Conservation (phyloP, 495 filamentous ascomycete genomes). For the Penicillium desertorum region DNA sequence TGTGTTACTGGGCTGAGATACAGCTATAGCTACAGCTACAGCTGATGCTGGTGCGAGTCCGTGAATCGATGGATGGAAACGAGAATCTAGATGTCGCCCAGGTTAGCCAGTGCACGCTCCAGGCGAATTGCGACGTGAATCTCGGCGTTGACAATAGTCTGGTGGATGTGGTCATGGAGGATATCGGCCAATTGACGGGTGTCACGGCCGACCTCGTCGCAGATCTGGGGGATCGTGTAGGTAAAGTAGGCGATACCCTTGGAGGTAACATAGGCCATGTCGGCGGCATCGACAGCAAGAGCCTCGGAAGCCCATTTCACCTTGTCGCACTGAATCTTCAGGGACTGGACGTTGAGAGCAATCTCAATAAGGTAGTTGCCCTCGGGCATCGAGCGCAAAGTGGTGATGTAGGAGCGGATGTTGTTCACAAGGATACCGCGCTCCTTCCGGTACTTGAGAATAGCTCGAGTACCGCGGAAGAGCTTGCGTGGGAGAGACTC, state of each 20-base stretch:
- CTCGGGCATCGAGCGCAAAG: background rate
- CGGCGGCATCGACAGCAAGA: background rate
- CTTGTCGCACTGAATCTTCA: slow-evolving; percentile 6
- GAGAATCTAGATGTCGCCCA: background rate
- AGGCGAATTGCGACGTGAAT: background rate
- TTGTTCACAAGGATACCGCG: background rate
- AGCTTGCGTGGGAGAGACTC: background rate
- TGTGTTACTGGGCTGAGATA: background rate
- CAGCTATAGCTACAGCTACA: background rate
- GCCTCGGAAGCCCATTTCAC: slow-evolving; percentile 1
- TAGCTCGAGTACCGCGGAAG: slow-evolving; percentile 1
- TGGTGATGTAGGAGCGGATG: background rate
- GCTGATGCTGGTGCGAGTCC: background rate
- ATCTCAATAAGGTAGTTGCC: slow-evolving; percentile 2
- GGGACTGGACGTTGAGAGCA: slow-evolving; percentile 2
- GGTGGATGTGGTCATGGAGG: background rate
- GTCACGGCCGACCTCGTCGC: background rate
- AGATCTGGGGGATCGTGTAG: background rate
- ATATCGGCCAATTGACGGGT: background rate
- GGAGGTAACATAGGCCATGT: slow-evolving; percentile 1
- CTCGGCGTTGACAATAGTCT: background rate
- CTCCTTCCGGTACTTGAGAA: background rate
- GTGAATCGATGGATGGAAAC: background rate
- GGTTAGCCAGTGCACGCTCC: background rate
- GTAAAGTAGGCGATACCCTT: background rate